Conservation (phyloP, 2,329 filamentous ascomycete genomes). For the Sclerotinia trifoliorum region DNA sequence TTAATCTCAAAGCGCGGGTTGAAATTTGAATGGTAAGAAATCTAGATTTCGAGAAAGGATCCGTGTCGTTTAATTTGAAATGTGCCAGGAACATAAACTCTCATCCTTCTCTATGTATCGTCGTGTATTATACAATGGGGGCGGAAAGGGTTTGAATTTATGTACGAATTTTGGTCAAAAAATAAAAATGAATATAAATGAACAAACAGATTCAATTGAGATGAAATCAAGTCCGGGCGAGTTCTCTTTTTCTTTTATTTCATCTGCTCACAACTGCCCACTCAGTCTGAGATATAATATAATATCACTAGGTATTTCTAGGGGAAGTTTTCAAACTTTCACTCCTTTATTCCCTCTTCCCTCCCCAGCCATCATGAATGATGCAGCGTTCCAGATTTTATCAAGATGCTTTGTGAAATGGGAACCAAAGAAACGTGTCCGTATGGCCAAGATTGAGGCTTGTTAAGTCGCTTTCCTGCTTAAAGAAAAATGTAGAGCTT, state of each 20-base stretch:
- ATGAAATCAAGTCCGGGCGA: neutral
- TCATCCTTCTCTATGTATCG: neutral
- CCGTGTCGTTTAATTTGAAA: neutral
- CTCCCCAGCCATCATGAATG: conserved; percentile 13
- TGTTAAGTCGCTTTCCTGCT: neutral
- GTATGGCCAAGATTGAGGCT: conserved; percentile 8
- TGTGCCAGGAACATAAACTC: neutral
- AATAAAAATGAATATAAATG: neutral
- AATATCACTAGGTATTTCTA: neutral
- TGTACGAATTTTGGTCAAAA: neutral
- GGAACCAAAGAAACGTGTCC: neutral
- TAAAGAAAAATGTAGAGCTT: neutral
- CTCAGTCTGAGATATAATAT: neutral
- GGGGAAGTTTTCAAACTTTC: neutral
- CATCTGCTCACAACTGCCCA: neutral
- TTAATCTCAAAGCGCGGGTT: neutral
- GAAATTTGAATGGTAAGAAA: neutral
- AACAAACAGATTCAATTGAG: neutral
- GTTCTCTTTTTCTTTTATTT: neutral
- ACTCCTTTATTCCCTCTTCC: conserved; percentile 2
- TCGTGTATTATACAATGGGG: neutral
- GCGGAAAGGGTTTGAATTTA: neutral
- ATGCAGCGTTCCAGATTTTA: neutral
- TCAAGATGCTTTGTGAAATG: neutral
- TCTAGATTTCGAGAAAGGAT: neutral